Evolutionary conservation across 306 rosid genomes (phyloP).

Genomic region (Echinosophora koreensis): DNA sequence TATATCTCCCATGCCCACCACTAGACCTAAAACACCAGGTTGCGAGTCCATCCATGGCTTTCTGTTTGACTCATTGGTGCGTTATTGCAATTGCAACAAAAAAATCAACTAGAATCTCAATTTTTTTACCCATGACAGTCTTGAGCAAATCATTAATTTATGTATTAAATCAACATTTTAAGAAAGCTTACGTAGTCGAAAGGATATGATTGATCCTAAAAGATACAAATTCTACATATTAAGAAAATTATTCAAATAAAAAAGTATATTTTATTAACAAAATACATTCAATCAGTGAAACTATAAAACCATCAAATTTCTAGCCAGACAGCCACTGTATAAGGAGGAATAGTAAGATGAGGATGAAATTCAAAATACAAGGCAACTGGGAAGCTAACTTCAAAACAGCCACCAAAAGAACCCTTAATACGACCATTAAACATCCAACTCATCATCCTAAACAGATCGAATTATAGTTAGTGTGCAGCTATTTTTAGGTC

Average conservation of each 20-base stretch:
- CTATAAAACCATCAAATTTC: neutral
- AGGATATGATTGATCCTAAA: neutral
- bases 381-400: neutral
- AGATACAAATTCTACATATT: neutral
- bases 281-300: neutral
- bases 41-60: slow-evolving; percentile 4
- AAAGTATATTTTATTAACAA: neutral
- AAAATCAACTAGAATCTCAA: neutral
- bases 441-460: slow-evolving; percentile 5
- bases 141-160: no score
- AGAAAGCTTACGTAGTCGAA: neutral
- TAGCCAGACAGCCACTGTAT: slow-evolving; percentile 2
- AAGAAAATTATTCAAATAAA: neutral
- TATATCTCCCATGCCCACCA: slow-evolving; percentile 2
- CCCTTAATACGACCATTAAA: neutral
- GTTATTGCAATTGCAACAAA: neutral
- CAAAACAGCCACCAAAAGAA: slow-evolving; percentile 12
- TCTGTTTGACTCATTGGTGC: neutral
- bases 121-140: no score
- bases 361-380: neutral
- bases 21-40: neutral
- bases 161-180: neutral
- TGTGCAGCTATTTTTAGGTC: neutral
- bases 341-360: neutral
- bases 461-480: neutral